Evolutionary conservation across 2,329 filamentous ascomycete genomes (phyloP).

Genomic region (Aureobasidium zeae): DNA sequence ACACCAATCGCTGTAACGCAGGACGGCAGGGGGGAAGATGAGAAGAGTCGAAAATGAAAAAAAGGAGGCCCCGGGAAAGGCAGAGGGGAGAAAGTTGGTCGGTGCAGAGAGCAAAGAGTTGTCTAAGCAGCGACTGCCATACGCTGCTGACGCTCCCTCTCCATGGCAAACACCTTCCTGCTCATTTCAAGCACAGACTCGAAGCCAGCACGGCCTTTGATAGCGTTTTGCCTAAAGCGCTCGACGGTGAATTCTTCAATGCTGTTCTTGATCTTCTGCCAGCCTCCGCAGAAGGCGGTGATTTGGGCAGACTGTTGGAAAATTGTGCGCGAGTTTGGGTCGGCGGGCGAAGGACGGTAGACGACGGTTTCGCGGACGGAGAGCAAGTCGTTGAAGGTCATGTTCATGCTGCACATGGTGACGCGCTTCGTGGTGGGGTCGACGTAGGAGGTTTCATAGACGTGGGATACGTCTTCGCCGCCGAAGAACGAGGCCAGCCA

Average conservation of each 20-base stretch:
- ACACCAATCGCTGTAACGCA: slow-evolving; percentile 15
- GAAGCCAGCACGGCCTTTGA: slow-evolving; percentile 85
- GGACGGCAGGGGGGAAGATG: slow-evolving; percentile 3
- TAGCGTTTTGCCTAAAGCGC: slow-evolving; percentile 83
- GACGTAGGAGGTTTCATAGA: slow-evolving; percentile 94
- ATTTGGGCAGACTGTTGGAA: slow-evolving; percentile 89
- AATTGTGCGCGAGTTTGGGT: slow-evolving; percentile 53
- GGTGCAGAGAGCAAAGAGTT: background rate
- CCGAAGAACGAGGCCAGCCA: slow-evolving; percentile 77
- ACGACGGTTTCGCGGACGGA: slow-evolving; percentile 87
- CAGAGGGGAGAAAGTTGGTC: background rate
- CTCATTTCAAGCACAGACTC: slow-evolving; percentile 92
- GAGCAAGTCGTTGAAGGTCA: slow-evolving; percentile 85
- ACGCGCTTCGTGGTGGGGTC: slow-evolving; percentile 75
- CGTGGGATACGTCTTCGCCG: slow-evolving; percentile 69
- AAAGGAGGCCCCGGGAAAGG: too few relatives aligned
- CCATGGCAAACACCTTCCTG: slow-evolving; percentile 80
- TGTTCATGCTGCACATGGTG: slow-evolving; percentile 92
- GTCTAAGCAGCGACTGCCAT: slow-evolving; percentile 7
- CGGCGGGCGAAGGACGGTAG: slow-evolving; percentile 54
- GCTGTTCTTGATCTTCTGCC: slow-evolving; percentile 92
- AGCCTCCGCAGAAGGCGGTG: slow-evolving; percentile 88
- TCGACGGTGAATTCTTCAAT: slow-evolving; percentile 89
- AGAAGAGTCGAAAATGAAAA: background rate
- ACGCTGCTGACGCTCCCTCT: slow-evolving; percentile 54